A percentile compares a stretch with the other conserved stretches of the same genome.
Evolutionary conservation across 192 early-diverging fungal genomes (phyloP).

Genomic region (Podila epicladia): DNA sequence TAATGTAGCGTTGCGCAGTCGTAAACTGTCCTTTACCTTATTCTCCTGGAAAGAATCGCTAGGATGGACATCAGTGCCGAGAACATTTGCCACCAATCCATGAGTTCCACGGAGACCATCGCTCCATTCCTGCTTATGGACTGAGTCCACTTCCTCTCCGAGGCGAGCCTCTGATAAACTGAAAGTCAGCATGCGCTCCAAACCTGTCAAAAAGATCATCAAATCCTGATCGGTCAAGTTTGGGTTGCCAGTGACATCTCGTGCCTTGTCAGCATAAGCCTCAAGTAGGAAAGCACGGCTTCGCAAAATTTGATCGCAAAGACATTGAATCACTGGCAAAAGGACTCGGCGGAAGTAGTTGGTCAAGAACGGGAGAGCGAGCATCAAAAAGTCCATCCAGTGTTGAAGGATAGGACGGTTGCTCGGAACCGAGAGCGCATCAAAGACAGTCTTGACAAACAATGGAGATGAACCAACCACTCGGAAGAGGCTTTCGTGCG

Average conservation of each 20-base stretch:
- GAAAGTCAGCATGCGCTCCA: constrained; percentile 41
- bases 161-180: constrained; percentile 45
- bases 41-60: constrained; percentile 50
- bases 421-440: constrained; percentile 62
- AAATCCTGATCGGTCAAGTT: constrained; percentile 44
- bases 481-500: constrained; percentile 36
- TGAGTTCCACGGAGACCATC: constrained; percentile 37
- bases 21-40: constrained; percentile 13
- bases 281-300: constrained; percentile 34
- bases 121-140: constrained; percentile 47
- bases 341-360: constrained; percentile 70
- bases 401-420: constrained; percentile 78
- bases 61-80: constrained; percentile 35
- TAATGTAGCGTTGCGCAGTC: too few relatives aligned
- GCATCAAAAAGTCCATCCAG: constrained; percentile 81
- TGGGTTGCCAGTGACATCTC: constrained; percentile 3
- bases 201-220: constrained; percentile 48
- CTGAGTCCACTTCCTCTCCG: constrained; percentile 35
- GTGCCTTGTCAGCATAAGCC: constrained; percentile 10
- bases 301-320: constrained; percentile 69
- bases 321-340: constrained; percentile 65
- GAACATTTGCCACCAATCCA: constrained; percentile 40
- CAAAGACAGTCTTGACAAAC: constrained; percentile 66
- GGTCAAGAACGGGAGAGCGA: constrained; percentile 68
- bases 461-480: constrained; percentile 51